Evolutionary conservation across 192 early-diverging fungal genomes (phyloP), one percentile per base, ranked within the genome.

Genomic region (Coemansia sp.): DNA sequence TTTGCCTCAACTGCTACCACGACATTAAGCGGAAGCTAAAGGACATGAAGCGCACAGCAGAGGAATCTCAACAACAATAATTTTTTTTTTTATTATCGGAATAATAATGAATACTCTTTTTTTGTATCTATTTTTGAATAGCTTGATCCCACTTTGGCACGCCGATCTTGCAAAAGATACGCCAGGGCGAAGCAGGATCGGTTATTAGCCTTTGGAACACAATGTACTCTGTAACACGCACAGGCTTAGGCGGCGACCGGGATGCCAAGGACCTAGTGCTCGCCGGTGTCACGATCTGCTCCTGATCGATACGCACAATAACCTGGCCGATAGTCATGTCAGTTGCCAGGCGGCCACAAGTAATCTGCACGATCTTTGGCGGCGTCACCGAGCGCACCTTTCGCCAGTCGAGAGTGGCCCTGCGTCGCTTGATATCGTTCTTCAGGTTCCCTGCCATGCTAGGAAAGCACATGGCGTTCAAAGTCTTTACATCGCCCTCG

Each of bases 1-100:
- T 93, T 31, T 97, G 95, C 82, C 64, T 65, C 39, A 80, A 90
- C 76, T 94, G 92, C 80, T 94, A 92, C 74, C 70, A 72, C 50
- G 88, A 90, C 58, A 88, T 92, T 64, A 91, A 88, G 58, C 64
- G 50, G 65, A 82, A 73, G 72, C 75, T 82, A 34, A 77, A 77
- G 68, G 68, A 46, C 16, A 62, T 77, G 72, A 73, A 72, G 68
- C 58, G 65, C 41, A 43, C 50, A 11, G 53, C 68, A 8, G 74
- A 81, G 34, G 27, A 68, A 49, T 11, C 34, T 12, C 34, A 73
- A 36, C 15, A 73, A 36, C n/a, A n/a, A n/a, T 6, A 3, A 18
- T 41, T 58, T 41, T 41, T 68, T 41, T 22, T 41, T 11, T 39
- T n/a, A n/a, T n/a, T n/a, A n/a, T n/a, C n/a, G n/a, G 12, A 64